Evolutionary conservation across 768 basidiomycete species (phyloP), one percentile per base, ranked within the genome.

Genomic region (Daedalea quercina): DNA sequence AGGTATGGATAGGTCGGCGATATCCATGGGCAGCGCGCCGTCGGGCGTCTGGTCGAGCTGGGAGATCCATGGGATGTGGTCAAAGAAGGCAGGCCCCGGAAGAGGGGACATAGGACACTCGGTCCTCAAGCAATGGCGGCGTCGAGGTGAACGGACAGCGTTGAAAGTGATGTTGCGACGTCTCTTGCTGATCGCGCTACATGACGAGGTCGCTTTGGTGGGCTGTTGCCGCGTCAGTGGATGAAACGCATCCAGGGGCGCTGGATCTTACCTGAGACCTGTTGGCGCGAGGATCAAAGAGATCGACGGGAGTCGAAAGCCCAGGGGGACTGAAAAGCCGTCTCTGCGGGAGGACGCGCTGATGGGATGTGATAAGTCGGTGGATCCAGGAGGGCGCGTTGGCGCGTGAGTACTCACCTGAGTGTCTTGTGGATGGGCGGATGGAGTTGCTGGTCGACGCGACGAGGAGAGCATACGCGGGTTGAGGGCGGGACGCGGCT

Each of bases 51-150:
- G 54, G 48, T 86, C 79, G 47, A 86, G 69, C 8, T 78, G 73
- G 23, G 82, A 73, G 49, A 84, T 81, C 84, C 85, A 87, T 3
- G 85, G 82, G 9, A 87, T 75, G 24, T 74, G 70, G 69, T 87
- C 85, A 63, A 87, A 84, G 41, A 70, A 57, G 44, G 72, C 53
- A 1, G 69, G 65, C 25, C 55, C 51, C 3, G 58, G 62, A 55
- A 62, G 60, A 35, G 71, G 58, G 40, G 73, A 70, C 53, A 73
- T 51, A 25, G 67, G 67, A 40, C 69, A 74, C 56, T 79, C 77
- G 24, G 68, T 44, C 24, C 71, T 73, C n/a, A 67, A 57, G 31
- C 62, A 63, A n/a, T 71, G 75, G 46, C 73, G 76, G 44, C 73
- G 74, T 54, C 71, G 70, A 9, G 66, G 54, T 4, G 77, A 67